Conservation (phyloP, 305 asterid genomes). For the Lippia alba region DNA sequence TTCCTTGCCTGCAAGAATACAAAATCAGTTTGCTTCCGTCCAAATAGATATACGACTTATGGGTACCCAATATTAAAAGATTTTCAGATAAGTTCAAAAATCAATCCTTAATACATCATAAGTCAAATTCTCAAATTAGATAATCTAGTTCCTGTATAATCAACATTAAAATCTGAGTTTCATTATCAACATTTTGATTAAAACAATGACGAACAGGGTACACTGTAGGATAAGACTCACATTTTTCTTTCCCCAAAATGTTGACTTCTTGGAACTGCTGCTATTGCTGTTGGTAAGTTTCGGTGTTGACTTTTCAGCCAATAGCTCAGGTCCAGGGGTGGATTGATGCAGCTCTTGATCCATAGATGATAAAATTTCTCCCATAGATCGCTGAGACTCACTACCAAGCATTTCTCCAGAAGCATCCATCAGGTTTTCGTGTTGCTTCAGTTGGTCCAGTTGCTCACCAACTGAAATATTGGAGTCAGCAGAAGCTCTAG, state of each 20-base stretch:
- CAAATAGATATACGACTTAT: constrained; percentile 16
- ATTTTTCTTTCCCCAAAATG: constrained; percentile 87
- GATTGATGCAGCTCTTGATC: constrained; percentile 73
- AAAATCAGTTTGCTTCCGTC: constrained; percentile 24
- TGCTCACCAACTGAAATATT: constrained; percentile 57
- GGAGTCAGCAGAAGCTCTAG: constrained; percentile 53
- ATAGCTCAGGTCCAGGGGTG: constrained; percentile 59
- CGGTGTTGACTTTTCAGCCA: constrained; percentile 57
- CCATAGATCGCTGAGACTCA: constrained; percentile 85
- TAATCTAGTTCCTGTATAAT: constrained; percentile 3
- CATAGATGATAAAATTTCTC: constrained; percentile 79
- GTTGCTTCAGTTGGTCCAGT: constrained; percentile 49
- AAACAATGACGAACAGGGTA: too few relatives aligned
- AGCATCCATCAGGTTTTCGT: constrained; percentile 50
- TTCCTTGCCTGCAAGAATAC: constrained; percentile 61
- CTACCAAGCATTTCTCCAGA: constrained; percentile 49
- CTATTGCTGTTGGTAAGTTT: constrained; percentile 52
- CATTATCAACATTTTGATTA: too few relatives aligned
- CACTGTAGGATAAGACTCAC: constrained; percentile 48
- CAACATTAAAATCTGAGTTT: not conserved
- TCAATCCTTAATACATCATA: constrained; percentile 19
- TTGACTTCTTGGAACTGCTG: constrained; percentile 61
- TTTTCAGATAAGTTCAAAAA: constrained; percentile 17
- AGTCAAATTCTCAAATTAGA: not conserved
- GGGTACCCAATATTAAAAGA: constrained; percentile 1